Evolutionary conservation across 306 rosid species (phyloP).

Genomic region (Purshia tridentata): DNA sequence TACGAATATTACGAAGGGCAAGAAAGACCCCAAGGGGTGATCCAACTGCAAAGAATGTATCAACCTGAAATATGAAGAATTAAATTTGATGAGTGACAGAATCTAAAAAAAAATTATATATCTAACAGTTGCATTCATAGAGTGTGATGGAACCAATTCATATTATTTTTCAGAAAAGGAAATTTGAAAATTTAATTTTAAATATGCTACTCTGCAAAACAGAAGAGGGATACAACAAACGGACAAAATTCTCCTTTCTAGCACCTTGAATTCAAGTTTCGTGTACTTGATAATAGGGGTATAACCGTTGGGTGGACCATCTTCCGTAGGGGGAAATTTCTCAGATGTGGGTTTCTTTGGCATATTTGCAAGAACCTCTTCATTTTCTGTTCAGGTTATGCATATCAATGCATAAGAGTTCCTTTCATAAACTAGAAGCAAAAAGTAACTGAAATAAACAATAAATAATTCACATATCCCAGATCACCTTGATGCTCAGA

Average conservation of each 20-base stretch:
- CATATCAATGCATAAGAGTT: slow-evolving; percentile 3
- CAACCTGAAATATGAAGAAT: slow-evolving; percentile 60
- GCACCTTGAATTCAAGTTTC: slow-evolving; percentile 89
- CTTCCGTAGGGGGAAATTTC: slow-evolving; percentile 43
- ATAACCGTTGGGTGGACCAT: slow-evolving; percentile 46
- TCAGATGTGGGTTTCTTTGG: slow-evolving; percentile 41
- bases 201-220: neutral
- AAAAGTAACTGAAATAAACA: neutral
- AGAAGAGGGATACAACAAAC: neutral
- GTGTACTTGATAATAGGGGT: slow-evolving; percentile 77
- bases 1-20: slow-evolving; percentile 86
- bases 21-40: slow-evolving; percentile 98
- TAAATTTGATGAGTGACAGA: slow-evolving; percentile 23
- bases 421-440: slow-evolving; percentile 12
- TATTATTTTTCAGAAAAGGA: neutral
- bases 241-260: neutral
- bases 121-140: neutral
- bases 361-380: slow-evolving; percentile 33
- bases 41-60: slow-evolving; percentile 98
- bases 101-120: slow-evolving; percentile 1
- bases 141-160: slow-evolving; percentile 12
- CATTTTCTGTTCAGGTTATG: slow-evolving; percentile 35
- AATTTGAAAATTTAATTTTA: neutral
- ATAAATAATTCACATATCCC: slow-evolving; percentile 18
- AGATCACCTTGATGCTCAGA: slow-evolving; percentile 28